A percentile compares a stretch with the other conserved stretches of the same genome.
These are phyloP conservation scores for Lentinula raphanica DNA, from an alignment of 768 basidiomycete genomes.

Conservation along the genomic window DNA sequence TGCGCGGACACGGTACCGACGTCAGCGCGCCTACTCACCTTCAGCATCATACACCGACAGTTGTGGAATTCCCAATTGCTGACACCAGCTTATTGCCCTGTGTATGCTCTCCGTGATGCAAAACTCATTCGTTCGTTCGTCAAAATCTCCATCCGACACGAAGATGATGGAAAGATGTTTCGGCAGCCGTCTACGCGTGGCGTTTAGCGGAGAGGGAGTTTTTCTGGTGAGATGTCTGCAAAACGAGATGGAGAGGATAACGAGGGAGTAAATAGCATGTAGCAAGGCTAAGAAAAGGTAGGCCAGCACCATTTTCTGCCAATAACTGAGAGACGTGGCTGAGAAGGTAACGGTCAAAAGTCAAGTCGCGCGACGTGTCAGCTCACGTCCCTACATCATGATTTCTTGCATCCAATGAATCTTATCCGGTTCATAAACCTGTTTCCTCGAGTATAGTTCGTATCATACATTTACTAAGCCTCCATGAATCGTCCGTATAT, in stretches of 20 bases:
- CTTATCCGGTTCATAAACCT: too few species aligned
- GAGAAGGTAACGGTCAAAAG: background rate
- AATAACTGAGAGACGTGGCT: background rate
- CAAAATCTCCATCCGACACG: slow-evolving; percentile 35
- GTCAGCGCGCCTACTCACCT: slow-evolving; percentile 39
- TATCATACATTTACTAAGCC: background rate
- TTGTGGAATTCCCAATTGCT: slow-evolving; percentile 49
- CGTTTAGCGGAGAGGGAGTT: slow-evolving; percentile 43
- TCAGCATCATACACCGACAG: slow-evolving; percentile 70
- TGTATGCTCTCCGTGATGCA: slow-evolving; percentile 50
- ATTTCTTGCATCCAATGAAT: too few species aligned
- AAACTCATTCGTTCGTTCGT: slow-evolving; percentile 30
- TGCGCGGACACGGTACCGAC: background rate
- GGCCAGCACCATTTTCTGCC: slow-evolving; percentile 31
- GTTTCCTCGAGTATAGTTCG: too few species aligned
- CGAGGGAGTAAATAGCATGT: slow-evolving; percentile 51
- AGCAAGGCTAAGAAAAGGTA: slow-evolving; percentile 46
- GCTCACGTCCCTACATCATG: background rate
- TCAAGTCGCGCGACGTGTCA: background rate
- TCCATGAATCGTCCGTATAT: background rate
- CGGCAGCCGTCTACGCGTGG: slow-evolving; percentile 54
- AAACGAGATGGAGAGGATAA: slow-evolving; percentile 35
- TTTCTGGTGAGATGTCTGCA: slow-evolving; percentile 30
- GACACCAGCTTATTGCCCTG: slow-evolving; percentile 57
- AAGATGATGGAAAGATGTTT: slow-evolving; percentile 65